These are phyloP conservation scores for Cyclanthera cordifolia DNA, from an alignment of 306 rosid genomes.

Conservation along the genomic window DNA sequence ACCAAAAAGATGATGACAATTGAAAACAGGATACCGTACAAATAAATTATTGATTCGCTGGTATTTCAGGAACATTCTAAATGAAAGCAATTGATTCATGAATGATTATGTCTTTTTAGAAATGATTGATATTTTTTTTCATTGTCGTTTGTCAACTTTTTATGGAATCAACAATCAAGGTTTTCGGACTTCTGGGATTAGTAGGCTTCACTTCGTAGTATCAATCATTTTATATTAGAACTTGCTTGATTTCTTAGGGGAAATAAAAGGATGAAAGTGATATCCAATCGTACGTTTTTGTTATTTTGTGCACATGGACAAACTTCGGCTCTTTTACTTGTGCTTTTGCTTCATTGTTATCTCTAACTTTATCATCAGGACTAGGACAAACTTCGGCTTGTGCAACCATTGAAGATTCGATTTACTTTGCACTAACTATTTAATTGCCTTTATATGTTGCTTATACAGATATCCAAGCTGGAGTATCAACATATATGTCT, in stretches of 20 bases:
- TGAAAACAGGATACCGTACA: background rate
- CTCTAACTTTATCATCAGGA: background rate
- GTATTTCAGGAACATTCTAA: background rate
- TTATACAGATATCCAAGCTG: conserved; percentile 70
- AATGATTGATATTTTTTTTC: background rate
- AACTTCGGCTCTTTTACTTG: background rate
- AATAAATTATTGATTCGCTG: background rate
- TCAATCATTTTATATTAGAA: background rate
- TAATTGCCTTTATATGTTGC: background rate
- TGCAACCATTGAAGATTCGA: background rate
- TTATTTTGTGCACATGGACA: too few species aligned
- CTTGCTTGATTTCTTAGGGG: background rate
- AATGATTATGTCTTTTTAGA: background rate
- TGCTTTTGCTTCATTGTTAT: background rate
- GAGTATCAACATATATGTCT: conserved; percentile 73
- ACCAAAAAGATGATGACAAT: background rate
- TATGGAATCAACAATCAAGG: background rate
- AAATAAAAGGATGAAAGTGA: background rate
- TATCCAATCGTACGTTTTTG: background rate
- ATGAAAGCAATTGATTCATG: background rate
- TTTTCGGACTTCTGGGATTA: background rate
- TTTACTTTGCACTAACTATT: background rate
- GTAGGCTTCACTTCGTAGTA: background rate
- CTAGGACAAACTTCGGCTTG: background rate
- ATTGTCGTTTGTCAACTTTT: background rate